Base-by-base conservation (phyloP, 192 early-diverging fungal species). In the Coemansia sp. region DNA sequence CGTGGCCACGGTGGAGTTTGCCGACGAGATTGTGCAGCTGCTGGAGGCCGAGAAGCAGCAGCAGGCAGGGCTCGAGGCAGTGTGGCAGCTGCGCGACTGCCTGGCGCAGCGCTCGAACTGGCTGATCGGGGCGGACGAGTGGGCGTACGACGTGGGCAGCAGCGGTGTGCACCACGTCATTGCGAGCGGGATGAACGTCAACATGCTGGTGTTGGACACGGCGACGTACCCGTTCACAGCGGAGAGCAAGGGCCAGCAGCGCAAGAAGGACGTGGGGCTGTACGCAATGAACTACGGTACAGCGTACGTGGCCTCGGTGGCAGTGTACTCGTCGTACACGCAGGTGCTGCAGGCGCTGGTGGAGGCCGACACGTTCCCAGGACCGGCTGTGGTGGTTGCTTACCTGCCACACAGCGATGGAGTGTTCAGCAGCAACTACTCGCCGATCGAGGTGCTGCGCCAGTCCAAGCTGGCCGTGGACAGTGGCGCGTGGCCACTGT, bases 241-340 rank as follows among this genome's bases (percentile, higher is more conserved):
- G 18, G 57, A 68, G 31, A 68, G 59, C 25, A 80, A 84, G 32
- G 53, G 44, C 44, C 77, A 80, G 61, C 77, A 77, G 44, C 75
- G 79, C 64, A 92, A 93, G 80, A 94, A 94, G 78, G 92, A 98
- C 64, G 77, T 94, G 56, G 94, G 91, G 49, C 77, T 98, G 21
- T 94, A 92, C 54, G 92, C 91, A 27, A 93, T 98, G 90, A 89
- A 85, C 71, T 94, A 94, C 74, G 89, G 88, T 33, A 72, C 76
- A 5, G 85, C 80, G 9, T 98, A 89, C 56, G 93, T 96, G 18
- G 94, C 94, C 12, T 91, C 92, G 2, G 87, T 94, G 18, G 86
- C 90, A 4, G 67, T 92, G 25, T 88, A 88, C 60, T 77, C 88
- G 3, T 90, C 85, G 23, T 93, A 89, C 77, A 85, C 91, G 13